These are phyloP conservation scores for Salmacisia buchloeana DNA, from an alignment of 1,284 basidiomycete species.

Conservation along the genomic window DNA sequence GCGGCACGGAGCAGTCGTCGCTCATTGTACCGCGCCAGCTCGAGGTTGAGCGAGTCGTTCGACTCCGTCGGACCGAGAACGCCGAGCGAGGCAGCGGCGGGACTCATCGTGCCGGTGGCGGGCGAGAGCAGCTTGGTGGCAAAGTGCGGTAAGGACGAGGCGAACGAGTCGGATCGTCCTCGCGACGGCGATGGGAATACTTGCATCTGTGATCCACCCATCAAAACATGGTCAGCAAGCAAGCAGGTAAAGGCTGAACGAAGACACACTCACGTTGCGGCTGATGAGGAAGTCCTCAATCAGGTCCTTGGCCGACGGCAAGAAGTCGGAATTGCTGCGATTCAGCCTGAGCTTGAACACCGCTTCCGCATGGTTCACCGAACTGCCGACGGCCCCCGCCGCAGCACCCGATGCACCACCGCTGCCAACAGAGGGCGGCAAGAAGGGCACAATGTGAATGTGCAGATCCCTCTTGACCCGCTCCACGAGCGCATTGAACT, in stretches of 20 bases:
- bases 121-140: conserved; percentile 73
- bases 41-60: conserved; percentile 37
- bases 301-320: conserved; percentile 80
- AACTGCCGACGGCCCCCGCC: conserved; percentile 41
- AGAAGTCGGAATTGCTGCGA: conserved; percentile 67
- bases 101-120: conserved; percentile 16
- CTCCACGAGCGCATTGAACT: conserved; percentile 77
- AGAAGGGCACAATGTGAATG: conserved; percentile 74
- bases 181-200: conserved; percentile 56
- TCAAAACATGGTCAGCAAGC: background rate
- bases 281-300: conserved; percentile 84
- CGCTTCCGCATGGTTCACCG: conserved; percentile 61
- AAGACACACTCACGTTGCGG: conserved; percentile 64
- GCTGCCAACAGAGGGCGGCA: conserved; percentile 31
- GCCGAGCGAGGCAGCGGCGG: background rate
- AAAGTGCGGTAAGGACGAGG: conserved; percentile 92
- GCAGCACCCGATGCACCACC: conserved; percentile 10
- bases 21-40: conserved; percentile 60
- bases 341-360: conserved; percentile 90
- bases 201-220: background rate
- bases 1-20: conserved; percentile 68
- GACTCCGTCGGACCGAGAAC: conserved; percentile 18
- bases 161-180: conserved; percentile 70
- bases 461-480: conserved; percentile 88
- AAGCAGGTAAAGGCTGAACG: conserved; percentile 27